Base-by-base conservation (phyloP, 768 basidiomycete genomes). In the Leccinum uliginosum region DNA sequence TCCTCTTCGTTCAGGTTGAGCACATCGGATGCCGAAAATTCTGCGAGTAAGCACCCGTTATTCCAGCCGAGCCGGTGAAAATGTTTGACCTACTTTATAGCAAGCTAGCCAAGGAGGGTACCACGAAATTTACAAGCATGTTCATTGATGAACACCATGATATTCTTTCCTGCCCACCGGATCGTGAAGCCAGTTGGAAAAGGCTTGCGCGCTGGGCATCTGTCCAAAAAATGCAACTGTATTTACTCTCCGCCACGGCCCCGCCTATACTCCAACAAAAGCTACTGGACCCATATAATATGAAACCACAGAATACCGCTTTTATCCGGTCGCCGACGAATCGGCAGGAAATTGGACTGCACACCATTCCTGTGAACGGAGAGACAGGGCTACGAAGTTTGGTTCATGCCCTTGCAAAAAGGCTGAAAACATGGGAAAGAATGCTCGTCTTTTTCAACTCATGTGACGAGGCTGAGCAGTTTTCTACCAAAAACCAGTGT, bases 1-100 rank as follows among this genome's bases (percentile, higher is more conserved):
- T 56, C 14, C 34, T 56, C 19, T 53, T 56, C 4, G 15, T 38
- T 38, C 55, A 56, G 26, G 55, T 56, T 3, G 55, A 56, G 34
- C 19, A 47, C 5, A 11, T 56, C 0, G 44, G 50, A 6, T 47
- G 26, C 11, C 26, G 1, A 17, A 53, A 46, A 23, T 56, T 56
- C 6, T 9, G 9, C 32, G 1, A 27, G 50, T 56, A 0, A 23
- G 50, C 4, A 11, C 12, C 26, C 17, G 12, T 6, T 23, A 12
- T 4, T 2, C 23, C 21, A 34, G 51, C 45, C 40, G 15, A 32
- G 5, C 32, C n/a, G 11, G 15, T 6, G 14, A 19, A 29, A 23
- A 47, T 38, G 6, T 43, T 56, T 10, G 11, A 46, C 32, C 1
- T 15, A 1, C 38, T 27, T 1, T 46, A 0, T 26, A 56, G 51